Evolutionary conservation across 202 grass and related monocot genomes (phyloP).

Genomic region (Carex arenaria): DNA sequence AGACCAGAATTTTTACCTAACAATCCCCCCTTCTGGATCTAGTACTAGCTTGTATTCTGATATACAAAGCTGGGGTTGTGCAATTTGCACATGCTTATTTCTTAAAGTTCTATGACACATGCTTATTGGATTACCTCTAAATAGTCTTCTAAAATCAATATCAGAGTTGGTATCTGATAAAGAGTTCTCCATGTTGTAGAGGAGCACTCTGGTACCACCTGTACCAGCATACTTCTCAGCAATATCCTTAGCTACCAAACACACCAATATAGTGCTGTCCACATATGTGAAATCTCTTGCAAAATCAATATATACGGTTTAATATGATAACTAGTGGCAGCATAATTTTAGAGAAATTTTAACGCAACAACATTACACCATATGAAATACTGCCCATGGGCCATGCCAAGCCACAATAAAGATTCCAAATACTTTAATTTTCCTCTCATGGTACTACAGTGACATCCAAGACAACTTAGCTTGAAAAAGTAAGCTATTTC

Average conservation of each 20-base stretch:
- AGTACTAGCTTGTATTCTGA: too few relatives aligned
- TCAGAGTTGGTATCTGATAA: constrained; percentile 52
- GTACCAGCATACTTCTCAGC: constrained; percentile 50
- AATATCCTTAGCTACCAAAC: constrained; percentile 49
- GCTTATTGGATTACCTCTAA: constrained; percentile 44
- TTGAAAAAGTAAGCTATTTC: neutral
- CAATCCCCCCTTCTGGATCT: too few relatives aligned
- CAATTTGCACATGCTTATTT: too few relatives aligned
- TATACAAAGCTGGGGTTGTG: too few relatives aligned
- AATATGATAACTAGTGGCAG: constrained; percentile 58
- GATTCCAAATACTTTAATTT: too few relatives aligned
- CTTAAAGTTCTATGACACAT: constrained; percentile 55
- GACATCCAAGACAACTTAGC: too few relatives aligned
- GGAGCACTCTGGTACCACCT: constrained; percentile 31
- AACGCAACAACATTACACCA: constrained; percentile 63
- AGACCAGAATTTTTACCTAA: too few relatives aligned
- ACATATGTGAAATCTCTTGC: constrained; percentile 67
- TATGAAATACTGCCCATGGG: constrained; percentile 39
- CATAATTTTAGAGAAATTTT: constrained; percentile 70
- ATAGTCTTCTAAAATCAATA: constrained; percentile 49
- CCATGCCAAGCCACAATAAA: too few relatives aligned
- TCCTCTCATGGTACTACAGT: too few relatives aligned
- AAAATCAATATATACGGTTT: constrained; percentile 41
- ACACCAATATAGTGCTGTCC: constrained; percentile 57
- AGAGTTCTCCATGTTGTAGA: constrained; percentile 64